Conservation (phyloP, 192 early-diverging fungal genomes). For the Coemansia sp. region DNA sequence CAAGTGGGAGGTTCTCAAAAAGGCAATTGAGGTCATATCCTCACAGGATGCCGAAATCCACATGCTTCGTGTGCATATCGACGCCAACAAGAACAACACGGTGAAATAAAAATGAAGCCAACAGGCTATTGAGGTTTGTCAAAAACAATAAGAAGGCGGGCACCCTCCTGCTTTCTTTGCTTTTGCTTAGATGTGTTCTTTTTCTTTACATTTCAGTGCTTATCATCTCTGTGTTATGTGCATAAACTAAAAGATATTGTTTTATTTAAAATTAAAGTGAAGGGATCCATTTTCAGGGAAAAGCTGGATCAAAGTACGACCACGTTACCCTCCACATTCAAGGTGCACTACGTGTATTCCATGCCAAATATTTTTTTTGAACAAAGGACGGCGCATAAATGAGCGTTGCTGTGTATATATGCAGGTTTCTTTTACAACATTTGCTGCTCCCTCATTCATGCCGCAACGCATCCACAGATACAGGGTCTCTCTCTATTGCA, state of each 20-base stretch:
- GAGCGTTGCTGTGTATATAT: no score
- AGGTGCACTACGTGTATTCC: not conserved
- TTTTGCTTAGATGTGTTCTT: not conserved
- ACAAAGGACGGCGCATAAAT: not conserved
- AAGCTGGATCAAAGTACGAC: not conserved
- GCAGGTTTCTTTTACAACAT: no score
- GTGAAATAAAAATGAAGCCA: not conserved
- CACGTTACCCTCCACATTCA: not conserved
- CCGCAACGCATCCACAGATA: no score
- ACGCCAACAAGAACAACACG: slow-evolving; percentile 25
- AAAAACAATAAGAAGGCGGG: not conserved
- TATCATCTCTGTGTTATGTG: not conserved
- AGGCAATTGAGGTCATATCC: slow-evolving; percentile 66
- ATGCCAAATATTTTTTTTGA: not conserved
- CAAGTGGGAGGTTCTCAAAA: slow-evolving; percentile 90
- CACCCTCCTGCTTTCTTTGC: slow-evolving; percentile 30
- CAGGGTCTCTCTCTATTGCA: not conserved
- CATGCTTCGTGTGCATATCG: slow-evolving; percentile 39
- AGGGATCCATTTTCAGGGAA: not conserved
- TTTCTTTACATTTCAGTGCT: not conserved
- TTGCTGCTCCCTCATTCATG: no score
- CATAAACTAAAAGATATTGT: not conserved
- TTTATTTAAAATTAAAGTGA: not conserved
- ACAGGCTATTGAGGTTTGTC: no score
- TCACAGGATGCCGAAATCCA: slow-evolving; percentile 48